Evolutionary conservation across 164 flowering plant species (phyloP), one percentile per base, ranked within the genome.

Genomic region (Paratinospora sagittata): DNA sequence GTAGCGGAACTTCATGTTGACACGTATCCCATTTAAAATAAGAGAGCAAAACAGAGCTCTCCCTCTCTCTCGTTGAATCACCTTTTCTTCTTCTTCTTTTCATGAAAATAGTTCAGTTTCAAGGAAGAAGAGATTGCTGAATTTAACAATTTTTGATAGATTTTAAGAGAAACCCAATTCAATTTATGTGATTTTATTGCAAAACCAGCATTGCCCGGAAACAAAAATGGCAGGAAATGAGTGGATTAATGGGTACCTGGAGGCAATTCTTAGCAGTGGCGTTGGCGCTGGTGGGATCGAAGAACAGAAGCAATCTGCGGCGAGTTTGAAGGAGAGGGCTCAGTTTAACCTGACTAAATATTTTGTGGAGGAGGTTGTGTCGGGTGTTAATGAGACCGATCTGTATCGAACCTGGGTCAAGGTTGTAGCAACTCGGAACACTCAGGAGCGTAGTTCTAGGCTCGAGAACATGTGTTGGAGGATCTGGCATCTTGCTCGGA

Each of bases 391-490:
- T 79, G 98, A 94, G 76, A 79, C 88, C 8, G 98, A 94, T 75
- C 84, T 94, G 24, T 88, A 94, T 69, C 73, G 97, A 33, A 94
- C 98, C n/a, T 94, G 98, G 98, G 84, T 94, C 77, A 90, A 90
- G 79, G 98, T 94, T 23, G 97, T 90, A 26, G 98, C 98, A 62
- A 94, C 97, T 8, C 83, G 98, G 58, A 92, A 94, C 74, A 85
- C 95, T 34, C 84, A 87, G 13, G 97, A 94, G 68, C 84, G 97
- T 27, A 89, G 90, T 80, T 85, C 90, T 37, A 71, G 98, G 14
- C 90, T 94, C 57, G 97, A 94, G 85, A 94, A 94, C 75, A 94
- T 90, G 97, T 94, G 98, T 71, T 94, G 98, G 98, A 83, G 98
- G 23, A 90, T 94, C 64, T 94, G 98, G 98, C 98, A 94, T 72